Evolutionary conservation across 148 eudicot genomes (phyloP).

Genomic region (Amaranthus hypochondriacus): DNA sequence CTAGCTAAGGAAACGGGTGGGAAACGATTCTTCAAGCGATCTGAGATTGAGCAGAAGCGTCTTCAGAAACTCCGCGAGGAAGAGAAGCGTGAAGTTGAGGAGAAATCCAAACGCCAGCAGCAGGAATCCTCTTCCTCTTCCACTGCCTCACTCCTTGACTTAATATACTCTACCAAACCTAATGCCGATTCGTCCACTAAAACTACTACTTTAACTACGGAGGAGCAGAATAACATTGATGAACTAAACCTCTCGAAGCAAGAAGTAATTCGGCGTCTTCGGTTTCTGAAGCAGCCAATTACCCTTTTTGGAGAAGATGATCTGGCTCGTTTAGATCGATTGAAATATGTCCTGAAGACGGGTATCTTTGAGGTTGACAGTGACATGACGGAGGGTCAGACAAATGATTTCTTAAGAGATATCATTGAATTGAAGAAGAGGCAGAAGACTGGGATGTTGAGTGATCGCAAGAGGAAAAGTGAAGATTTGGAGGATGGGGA

Average conservation of each 20-base stretch:
- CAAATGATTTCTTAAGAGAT: slow-evolving; percentile 88
- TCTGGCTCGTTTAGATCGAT: slow-evolving; percentile 60
- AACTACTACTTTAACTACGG: slow-evolving; percentile 42
- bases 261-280: slow-evolving; percentile 78
- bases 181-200: slow-evolving; percentile 45
- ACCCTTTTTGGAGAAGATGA: slow-evolving; percentile 91
- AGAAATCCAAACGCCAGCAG: slow-evolving; percentile 47
- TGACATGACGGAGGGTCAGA: slow-evolving; percentile 93
- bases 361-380: slow-evolving; percentile 82
- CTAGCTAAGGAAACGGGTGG: slow-evolving; percentile 22
- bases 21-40: slow-evolving; percentile 57
- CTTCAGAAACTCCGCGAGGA: slow-evolving; percentile 61
- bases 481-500: slow-evolving; percentile 72
- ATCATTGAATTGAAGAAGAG: slow-evolving; percentile 86
- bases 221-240: slow-evolving; percentile 70
- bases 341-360: slow-evolving; percentile 67
- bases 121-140: slow-evolving; percentile 28
- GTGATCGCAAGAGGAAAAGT: slow-evolving; percentile 64
- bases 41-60: slow-evolving; percentile 81
- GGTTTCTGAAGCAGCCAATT: slow-evolving; percentile 73
- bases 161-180: slow-evolving; percentile 34
- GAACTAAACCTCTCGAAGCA: slow-evolving; percentile 56
- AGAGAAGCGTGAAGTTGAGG: slow-evolving; percentile 64
- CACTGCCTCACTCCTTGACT: slow-evolving; percentile 29
- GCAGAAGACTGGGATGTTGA: slow-evolving; percentile 67